A percentile compares a stretch with the other conserved stretches of the same genome.
These are phyloP conservation scores for Pseudogymnoascus sp. DNA, from an alignment of 2,329 filamentous ascomycete species.

Conservation along the genomic window DNA sequence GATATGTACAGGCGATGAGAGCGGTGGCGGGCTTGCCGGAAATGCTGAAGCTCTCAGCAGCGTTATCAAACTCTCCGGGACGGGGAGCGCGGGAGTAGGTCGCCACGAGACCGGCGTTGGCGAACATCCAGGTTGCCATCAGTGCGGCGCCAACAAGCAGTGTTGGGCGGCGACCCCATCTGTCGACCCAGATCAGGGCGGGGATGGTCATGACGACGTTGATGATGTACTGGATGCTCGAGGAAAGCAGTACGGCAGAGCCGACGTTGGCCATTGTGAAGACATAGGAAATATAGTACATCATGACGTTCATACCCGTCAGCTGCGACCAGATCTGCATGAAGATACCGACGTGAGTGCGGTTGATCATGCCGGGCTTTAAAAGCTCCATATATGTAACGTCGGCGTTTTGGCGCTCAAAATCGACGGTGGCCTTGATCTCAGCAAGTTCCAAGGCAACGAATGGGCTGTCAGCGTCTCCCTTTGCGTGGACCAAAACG, in stretches of 20 bases:
- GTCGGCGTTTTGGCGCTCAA: conserved; percentile 62
- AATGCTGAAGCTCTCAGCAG: conserved; percentile 41
- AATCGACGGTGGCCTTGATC: conserved; percentile 66
- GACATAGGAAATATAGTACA: conserved; percentile 64
- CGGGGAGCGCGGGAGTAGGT: conserved; percentile 33
- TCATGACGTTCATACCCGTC: conserved; percentile 70
- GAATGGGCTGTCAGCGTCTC: conserved; percentile 56
- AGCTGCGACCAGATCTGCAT: conserved; percentile 71
- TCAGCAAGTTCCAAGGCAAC: conserved; percentile 63
- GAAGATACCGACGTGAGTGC: conserved; percentile 64
- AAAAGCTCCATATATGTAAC: conserved; percentile 68
- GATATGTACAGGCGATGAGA: conserved; percentile 59
- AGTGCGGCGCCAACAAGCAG: conserved; percentile 57
- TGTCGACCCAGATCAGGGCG: conserved; percentile 66
- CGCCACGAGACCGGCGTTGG: conserved; percentile 41
- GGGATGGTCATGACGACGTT: conserved; percentile 74
- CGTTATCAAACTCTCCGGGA: conserved; percentile 32
- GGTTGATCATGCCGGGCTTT: conserved; percentile 65
- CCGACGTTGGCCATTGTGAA: conserved; percentile 53
- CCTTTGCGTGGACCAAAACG: conserved; percentile 53
- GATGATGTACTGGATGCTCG: conserved; percentile 68
- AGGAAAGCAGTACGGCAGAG: conserved; percentile 54
- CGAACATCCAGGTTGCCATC: conserved; percentile 35
- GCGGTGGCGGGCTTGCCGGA: conserved; percentile 44
- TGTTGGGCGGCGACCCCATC: conserved; percentile 64